A percentile compares a stretch with the other conserved stretches of the same genome.
Conservation (phyloP, 257 asterid genomes). For the Petrea volubilis region DNA sequence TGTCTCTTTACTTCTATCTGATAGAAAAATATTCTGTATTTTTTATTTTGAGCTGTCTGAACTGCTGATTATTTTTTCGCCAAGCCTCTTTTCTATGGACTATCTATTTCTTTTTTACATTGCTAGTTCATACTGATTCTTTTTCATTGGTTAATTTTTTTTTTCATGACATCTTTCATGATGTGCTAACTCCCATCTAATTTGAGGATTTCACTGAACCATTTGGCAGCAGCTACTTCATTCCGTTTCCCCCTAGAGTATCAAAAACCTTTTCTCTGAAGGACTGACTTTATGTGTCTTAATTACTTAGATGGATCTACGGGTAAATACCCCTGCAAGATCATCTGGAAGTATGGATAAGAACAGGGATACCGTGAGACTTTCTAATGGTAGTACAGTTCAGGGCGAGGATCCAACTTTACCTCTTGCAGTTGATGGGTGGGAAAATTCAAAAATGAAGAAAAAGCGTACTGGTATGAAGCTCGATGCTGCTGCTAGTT, state of each 20-base stretch:
- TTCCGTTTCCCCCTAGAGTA: conserved; percentile 8
- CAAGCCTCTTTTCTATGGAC: background rate
- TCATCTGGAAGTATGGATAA: conserved; percentile 58
- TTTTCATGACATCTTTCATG: background rate
- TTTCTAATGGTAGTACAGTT: conserved; percentile 49
- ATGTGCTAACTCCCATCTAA: conserved; percentile 5
- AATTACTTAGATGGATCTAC: conserved; percentile 57
- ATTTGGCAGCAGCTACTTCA: conserved; percentile 1
- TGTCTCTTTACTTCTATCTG: conserved; percentile 11
- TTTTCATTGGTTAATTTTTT: background rate
- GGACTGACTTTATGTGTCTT: conserved; percentile 33
- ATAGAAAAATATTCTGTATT: background rate
- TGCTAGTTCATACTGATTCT: background rate
- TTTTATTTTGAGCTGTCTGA: background rate
- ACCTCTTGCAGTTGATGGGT: conserved; percentile 69
- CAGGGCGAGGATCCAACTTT: conserved; percentile 67
- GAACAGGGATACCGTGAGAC: conserved; percentile 66
- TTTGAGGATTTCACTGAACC: conserved; percentile 16
- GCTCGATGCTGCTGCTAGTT: conserved; percentile 55
- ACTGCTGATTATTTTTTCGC: background rate
- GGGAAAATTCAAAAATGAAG: conserved; percentile 93
- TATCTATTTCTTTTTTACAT: background rate
- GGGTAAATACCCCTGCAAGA: conserved; percentile 59
- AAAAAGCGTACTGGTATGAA: conserved; percentile 89
- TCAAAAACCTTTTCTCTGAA: conserved; percentile 11